Evolutionary conservation across 441 rosid species (phyloP).

Genomic region (Populus hybrid): DNA sequence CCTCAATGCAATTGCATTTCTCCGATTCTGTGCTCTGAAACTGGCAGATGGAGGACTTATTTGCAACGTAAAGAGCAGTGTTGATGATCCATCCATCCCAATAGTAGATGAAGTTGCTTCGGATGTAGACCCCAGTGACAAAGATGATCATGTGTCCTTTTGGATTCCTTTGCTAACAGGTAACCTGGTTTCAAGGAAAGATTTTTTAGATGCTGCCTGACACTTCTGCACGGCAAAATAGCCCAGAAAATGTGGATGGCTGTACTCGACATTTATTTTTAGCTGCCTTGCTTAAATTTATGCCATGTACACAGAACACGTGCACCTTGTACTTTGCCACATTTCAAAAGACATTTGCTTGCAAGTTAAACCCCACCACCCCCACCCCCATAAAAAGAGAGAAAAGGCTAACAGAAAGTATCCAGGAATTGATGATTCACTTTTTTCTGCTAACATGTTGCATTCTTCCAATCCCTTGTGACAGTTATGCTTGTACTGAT

Average conservation of each 20-base stretch:
- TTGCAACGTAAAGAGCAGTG: constrained; percentile 51
- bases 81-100: constrained; percentile 39
- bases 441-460: background rate
- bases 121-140: constrained; percentile 39
- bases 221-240: background rate
- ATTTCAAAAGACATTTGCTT: background rate
- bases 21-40: constrained; percentile 93
- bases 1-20: constrained; percentile 32
- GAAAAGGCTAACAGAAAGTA: background rate
- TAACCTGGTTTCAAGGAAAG: constrained; percentile 24
- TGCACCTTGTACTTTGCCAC: background rate
- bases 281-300: background rate
- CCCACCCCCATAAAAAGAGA: background rate
- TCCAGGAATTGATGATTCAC: background rate
- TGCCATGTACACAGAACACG: background rate
- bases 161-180: constrained; percentile 98
- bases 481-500: background rate
- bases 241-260: background rate
- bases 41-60: constrained; percentile 95
- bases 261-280: background rate
- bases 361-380: background rate
- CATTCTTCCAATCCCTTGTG: background rate
- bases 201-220: background rate
- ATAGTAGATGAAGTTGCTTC: constrained; percentile 35
- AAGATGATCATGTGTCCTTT: constrained; percentile 80